These are phyloP conservation scores for Schizophyllum commune DNA, from an alignment of 1,284 basidiomycete genomes.

Conservation along the genomic window DNA sequence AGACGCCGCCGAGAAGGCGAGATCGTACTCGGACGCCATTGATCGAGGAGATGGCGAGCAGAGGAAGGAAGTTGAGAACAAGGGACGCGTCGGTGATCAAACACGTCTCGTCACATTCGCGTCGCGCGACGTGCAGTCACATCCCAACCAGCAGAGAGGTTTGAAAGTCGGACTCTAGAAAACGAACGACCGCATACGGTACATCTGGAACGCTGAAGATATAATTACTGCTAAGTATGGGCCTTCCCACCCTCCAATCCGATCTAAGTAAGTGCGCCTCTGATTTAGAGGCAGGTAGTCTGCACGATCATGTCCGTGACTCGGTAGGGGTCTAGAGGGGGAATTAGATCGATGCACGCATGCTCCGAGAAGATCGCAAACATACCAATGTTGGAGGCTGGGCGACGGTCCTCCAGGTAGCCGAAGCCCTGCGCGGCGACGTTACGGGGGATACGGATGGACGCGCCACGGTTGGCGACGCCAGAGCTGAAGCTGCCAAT, in stretches of 20 bases:
- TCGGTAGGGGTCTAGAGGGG: slow-evolving; percentile 71
- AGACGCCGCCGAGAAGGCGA: slow-evolving; percentile 46
- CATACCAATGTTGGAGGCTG: slow-evolving; percentile 93
- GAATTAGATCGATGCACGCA: slow-evolving; percentile 9
- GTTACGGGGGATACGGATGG: slow-evolving; percentile 91
- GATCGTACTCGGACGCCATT: slow-evolving; percentile 29
- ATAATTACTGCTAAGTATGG: background rate
- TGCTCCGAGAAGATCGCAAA: background rate
- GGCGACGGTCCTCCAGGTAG: slow-evolving; percentile 94
- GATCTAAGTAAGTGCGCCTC: background rate
- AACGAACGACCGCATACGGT: background rate
- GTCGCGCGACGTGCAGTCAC: background rate
- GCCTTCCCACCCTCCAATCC: background rate
- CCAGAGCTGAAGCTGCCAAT: slow-evolving; percentile 91
- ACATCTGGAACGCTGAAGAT: background rate
- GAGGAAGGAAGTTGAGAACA: background rate
- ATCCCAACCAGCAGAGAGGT: background rate
- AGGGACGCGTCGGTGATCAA: slow-evolving; percentile 7
- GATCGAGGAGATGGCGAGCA: background rate
- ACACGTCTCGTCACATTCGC: background rate
- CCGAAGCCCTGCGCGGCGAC: slow-evolving; percentile 90
- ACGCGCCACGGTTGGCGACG: slow-evolving; percentile 96
- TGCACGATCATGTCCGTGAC: slow-evolving; percentile 89
- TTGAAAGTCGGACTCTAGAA: background rate
- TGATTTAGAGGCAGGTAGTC: slow-evolving; percentile 51